These are phyloP conservation scores for Lecanosticta acicola DNA, from an alignment of 2,329 filamentous ascomycete genomes.

Conservation along the genomic window DNA sequence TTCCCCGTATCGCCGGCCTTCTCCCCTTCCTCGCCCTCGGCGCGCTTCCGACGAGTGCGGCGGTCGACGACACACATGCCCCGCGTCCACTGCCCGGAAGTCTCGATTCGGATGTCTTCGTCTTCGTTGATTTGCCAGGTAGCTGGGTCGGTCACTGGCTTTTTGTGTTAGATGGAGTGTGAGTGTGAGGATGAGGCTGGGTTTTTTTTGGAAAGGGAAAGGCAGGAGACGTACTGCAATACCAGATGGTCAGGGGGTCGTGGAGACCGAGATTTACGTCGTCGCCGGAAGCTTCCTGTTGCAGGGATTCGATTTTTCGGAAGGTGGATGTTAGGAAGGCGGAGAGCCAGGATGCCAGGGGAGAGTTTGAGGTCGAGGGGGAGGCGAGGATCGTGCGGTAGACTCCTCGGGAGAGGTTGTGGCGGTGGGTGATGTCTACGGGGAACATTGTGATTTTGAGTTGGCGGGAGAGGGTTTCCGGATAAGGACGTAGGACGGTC, in stretches of 20 bases:
- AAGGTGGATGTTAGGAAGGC: conserved; percentile 45
- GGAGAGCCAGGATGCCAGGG: conserved; percentile 42
- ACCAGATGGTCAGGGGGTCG: conserved; percentile 40
- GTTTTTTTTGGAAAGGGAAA: too few relatives aligned
- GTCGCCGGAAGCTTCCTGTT: conserved; percentile 32
- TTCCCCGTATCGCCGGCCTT: conserved; percentile 65
- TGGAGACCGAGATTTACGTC: conserved; percentile 41
- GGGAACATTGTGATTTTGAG: conserved; percentile 46
- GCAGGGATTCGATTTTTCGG: conserved; percentile 40
- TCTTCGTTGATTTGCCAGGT: conserved; percentile 36
- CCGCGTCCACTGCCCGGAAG: conserved; percentile 85
- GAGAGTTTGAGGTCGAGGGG: conserved; percentile 31
- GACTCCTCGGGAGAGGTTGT: conserved; percentile 38
- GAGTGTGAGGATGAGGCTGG: too few relatives aligned
- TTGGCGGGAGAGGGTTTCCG: conserved; percentile 35
- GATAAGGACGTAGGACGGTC: conserved; percentile 36
- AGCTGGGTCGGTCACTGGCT: conserved; percentile 15
- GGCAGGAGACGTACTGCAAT: too few relatives aligned
- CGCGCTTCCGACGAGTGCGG: conserved; percentile 53
- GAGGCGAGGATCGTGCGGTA: conserved; percentile 32
- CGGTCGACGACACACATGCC: conserved; percentile 81
- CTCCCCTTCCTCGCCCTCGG: conserved; percentile 45
- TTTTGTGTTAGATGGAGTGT: too few relatives aligned
- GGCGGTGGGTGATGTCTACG: conserved; percentile 44
- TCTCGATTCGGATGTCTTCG: conserved; percentile 87